These are phyloP conservation scores for Paracamarosporium sp. DNA, from an alignment of 2,329 filamentous ascomycete genomes.

Conservation along the genomic window DNA sequence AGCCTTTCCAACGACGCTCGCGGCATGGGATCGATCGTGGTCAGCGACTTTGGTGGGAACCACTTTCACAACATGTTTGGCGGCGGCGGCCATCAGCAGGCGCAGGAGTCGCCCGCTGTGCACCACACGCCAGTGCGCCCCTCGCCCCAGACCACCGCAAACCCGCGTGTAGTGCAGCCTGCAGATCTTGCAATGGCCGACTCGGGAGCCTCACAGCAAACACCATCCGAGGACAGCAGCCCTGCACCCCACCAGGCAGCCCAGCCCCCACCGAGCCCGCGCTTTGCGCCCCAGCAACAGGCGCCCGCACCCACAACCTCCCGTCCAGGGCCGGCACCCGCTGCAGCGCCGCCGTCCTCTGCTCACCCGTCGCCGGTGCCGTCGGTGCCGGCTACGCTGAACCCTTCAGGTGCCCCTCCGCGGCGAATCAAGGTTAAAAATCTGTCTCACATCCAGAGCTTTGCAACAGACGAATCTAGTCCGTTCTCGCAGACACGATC, in stretches of 20 bases:
- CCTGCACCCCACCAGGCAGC: conserved; percentile 24
- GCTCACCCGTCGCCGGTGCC: conserved; percentile 35
- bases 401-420: conserved; percentile 52
- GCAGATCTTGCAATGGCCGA: conserved; percentile 50
- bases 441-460: conserved; percentile 86
- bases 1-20: conserved; percentile 31
- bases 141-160: conserved; percentile 34
- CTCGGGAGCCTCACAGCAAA: conserved; percentile 39
- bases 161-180: conserved; percentile 32
- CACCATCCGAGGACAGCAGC: conserved; percentile 24
- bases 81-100: conserved; percentile 51
- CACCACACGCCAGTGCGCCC: conserved; percentile 43
- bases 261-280: conserved; percentile 42
- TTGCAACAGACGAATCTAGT: conserved; percentile 79
- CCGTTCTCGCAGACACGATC: conserved; percentile 58
- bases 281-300: conserved; percentile 42
- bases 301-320: conserved; percentile 32
- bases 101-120: conserved; percentile 45
- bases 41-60: conserved; percentile 76
- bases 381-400: conserved; percentile 35
- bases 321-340: conserved; percentile 31
- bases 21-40: conserved; percentile 67
- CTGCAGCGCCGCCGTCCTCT: conserved; percentile 27
- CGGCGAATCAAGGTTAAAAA: conserved; percentile 81
- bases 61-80: conserved; percentile 73